phyloP scores from a whole-genome alignment of 768 basidiomycete species.

The Psilocybe tampanensis region DNA sequence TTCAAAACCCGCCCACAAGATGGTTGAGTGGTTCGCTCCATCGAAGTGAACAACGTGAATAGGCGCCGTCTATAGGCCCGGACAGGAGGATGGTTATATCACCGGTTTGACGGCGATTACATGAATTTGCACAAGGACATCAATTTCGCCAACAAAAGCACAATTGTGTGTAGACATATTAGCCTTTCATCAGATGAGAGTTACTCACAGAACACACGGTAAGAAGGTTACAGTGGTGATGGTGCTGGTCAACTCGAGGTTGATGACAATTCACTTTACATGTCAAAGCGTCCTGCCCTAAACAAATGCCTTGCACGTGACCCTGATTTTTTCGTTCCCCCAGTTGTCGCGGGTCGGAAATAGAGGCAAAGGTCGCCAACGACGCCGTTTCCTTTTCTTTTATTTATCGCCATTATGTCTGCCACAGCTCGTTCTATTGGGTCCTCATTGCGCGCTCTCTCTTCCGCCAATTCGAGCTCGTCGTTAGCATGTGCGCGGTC shows the following conservation, averaged over 20 bases:
- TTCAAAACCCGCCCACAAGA: neutral
- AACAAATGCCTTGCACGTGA: slow-evolving; percentile 11
- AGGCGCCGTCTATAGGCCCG: too few species aligned
- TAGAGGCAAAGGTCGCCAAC: slow-evolving; percentile 4
- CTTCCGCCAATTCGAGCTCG: slow-evolving; percentile 5
- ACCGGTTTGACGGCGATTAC: too few species aligned
- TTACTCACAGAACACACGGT: too few species aligned
- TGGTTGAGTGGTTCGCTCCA: neutral
- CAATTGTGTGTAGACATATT: too few species aligned
- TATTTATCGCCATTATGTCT: slow-evolving; percentile 26
- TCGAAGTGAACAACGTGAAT: too few species aligned
- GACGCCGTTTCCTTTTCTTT: neutral
- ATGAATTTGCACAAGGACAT: too few species aligned
- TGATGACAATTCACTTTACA: neutral
- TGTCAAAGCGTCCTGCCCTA: slow-evolving; percentile 14
- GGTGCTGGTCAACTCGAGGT: too few species aligned
- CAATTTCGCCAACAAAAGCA: too few species aligned
- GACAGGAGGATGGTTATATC: too few species aligned
- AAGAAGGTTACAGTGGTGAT: too few species aligned
- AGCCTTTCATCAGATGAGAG: too few species aligned
- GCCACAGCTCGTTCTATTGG: slow-evolving; percentile 27
- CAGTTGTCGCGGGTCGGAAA: slow-evolving; percentile 13
- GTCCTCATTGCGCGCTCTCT: slow-evolving; percentile 21
- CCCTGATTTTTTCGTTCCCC: slow-evolving; percentile 17
- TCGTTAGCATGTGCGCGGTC: slow-evolving; percentile 10